Percentiles rank a stretch among this genome's conserved stretches.
phyloP scores from a whole-genome alignment of 2,329 filamentous ascomycete species.

The Neocucurbitaria cava region DNA sequence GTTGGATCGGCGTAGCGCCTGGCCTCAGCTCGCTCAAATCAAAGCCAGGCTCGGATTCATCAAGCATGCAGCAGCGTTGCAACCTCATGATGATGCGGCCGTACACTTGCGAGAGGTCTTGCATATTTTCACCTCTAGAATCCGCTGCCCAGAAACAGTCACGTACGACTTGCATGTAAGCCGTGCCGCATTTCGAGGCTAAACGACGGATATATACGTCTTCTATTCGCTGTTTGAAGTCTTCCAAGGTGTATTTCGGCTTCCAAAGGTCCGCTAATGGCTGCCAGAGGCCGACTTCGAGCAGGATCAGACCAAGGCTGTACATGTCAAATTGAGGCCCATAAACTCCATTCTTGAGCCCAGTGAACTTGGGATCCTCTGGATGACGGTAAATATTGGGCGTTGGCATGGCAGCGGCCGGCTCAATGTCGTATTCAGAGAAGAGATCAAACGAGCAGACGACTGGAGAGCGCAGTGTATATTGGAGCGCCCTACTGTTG shows the following conservation, averaged over 20 bases:
- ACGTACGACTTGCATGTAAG: constrained; percentile 78
- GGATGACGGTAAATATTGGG: constrained; percentile 73
- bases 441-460: constrained; percentile 80
- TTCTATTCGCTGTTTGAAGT: constrained; percentile 70
- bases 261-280: constrained; percentile 67
- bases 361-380: constrained; percentile 54
- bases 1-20: constrained; percentile 26
- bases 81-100: constrained; percentile 55
- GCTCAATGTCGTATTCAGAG: constrained; percentile 61
- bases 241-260: constrained; percentile 64
- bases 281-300: constrained; percentile 79
- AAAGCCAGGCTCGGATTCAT: constrained; percentile 44
- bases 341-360: constrained; percentile 33
- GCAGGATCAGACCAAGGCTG: constrained; percentile 73
- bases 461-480: constrained; percentile 71
- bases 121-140: constrained; percentile 38
- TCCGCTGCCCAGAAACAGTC: constrained; percentile 76
- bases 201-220: constrained; percentile 70
- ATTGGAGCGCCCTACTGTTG: constrained; percentile 50
- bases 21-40: constrained; percentile 37
- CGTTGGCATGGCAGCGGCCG: constrained; percentile 46
- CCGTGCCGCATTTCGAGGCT: constrained; percentile 72
- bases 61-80: constrained; percentile 49
- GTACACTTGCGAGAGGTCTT: constrained; percentile 43
- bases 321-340: constrained; percentile 68